Conservation (phyloP, 306 rosid species). For the Cucurbita ficifolia region DNA sequence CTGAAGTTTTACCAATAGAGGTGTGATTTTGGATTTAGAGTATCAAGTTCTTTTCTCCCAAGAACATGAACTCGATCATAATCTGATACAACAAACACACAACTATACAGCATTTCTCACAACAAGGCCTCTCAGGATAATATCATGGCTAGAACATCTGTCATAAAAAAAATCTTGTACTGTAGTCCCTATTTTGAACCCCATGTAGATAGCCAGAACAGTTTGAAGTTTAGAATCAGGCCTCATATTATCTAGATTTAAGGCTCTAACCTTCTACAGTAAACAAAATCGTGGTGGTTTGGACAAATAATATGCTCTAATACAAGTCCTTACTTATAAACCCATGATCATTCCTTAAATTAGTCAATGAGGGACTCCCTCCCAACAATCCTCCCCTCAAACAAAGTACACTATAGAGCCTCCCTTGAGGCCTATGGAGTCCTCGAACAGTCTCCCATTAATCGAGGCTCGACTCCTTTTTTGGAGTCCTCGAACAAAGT, state of each 20-base stretch:
- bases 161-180: background rate
- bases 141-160: background rate
- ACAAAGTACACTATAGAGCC: too few species aligned
- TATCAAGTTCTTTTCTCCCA: background rate
- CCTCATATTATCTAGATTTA: background rate
- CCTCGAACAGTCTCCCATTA: too few species aligned
- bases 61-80: background rate
- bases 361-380: too few species aligned
- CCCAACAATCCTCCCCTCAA: too few species aligned
- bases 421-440: too few species aligned
- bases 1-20: background rate
- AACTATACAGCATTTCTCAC: background rate
- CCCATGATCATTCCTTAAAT: too few species aligned
- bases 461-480: too few species aligned
- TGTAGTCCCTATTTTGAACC: background rate
- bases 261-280: background rate
- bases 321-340: too few species aligned
- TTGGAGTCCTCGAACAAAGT: too few species aligned
- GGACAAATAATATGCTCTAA: background rate
- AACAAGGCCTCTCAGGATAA: background rate
- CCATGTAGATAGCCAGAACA: background rate
- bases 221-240: background rate
- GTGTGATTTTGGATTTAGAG: background rate
- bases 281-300: background rate
- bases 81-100: background rate